Evolutionary conservation across 306 rosid genomes (phyloP).

Genomic region (Cucurbita maxima): DNA sequence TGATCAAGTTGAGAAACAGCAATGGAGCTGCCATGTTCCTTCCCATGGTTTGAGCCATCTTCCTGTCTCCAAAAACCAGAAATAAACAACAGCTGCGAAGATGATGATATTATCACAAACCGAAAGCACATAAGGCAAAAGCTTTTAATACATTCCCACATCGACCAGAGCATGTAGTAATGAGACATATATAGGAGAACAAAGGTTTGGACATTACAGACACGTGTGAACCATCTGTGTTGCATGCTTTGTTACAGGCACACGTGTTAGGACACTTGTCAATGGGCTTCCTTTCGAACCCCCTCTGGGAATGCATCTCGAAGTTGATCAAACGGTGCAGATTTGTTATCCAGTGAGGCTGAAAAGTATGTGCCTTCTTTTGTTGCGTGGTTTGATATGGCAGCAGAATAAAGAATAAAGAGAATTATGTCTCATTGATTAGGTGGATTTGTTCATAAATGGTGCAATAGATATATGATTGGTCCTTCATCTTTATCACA

Average conservation of each 20-base stretch:
- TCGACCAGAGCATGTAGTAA: not conserved
- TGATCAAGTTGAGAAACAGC: conserved; percentile 68
- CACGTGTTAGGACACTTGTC: not conserved
- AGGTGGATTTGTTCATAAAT: no score
- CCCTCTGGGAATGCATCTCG: not conserved
- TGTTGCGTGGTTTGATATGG: not conserved
- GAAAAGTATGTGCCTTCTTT: not conserved
- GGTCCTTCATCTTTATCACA: not conserved
- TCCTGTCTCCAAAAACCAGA: not conserved
- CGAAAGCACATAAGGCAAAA: not conserved
- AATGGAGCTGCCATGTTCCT: conserved; percentile 67
- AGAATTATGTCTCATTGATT: not conserved
- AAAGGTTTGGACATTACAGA: not conserved
- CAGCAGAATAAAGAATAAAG: not conserved
- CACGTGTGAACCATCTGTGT: not conserved
- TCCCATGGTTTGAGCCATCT: conserved; percentile 66
- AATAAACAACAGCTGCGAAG: not conserved
- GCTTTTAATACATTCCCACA: not conserved
- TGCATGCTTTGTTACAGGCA: not conserved
- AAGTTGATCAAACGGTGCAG: not conserved
- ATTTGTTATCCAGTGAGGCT: not conserved
- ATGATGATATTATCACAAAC: not conserved
- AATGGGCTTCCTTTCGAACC: no score
- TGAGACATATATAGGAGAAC: not conserved
- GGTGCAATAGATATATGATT: not conserved